Evolutionary conservation across 148 eudicot species (phyloP).

Genomic region (Rhododendron ovatum): DNA sequence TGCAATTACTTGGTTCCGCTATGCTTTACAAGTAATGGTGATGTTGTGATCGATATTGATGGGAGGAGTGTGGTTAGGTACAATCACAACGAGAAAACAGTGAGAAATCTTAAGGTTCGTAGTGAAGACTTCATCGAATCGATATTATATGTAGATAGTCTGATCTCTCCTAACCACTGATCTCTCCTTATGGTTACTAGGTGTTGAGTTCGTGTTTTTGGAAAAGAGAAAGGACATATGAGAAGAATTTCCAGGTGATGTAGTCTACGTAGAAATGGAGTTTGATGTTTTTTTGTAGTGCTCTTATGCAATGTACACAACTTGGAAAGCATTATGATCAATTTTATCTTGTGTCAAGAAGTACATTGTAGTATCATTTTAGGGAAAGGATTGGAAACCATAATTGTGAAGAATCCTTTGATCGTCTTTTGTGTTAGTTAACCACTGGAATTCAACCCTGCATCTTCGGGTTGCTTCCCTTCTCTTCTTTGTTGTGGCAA

Average conservation of each 20-base stretch:
- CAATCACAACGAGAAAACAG: not conserved
- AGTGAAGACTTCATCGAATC: not conserved
- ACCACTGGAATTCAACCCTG: too few relatives aligned
- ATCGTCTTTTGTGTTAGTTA: too few relatives aligned
- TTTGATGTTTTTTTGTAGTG: too few relatives aligned
- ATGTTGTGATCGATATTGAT: constrained; percentile 1
- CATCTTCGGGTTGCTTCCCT: too few relatives aligned
- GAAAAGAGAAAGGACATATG: not conserved
- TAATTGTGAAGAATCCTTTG: too few relatives aligned
- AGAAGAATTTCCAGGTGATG: not conserved
- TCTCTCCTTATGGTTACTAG: not conserved
- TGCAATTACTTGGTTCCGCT: not conserved
- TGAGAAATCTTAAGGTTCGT: not conserved
- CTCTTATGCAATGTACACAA: too few relatives aligned
- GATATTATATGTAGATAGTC: not conserved
- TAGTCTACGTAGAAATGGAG: too few relatives aligned
- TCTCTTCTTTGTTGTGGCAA: too few relatives aligned
- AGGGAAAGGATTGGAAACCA: too few relatives aligned
- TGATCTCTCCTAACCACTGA: constrained; percentile 5
- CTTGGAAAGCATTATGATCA: too few relatives aligned
- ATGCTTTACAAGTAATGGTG: not conserved
- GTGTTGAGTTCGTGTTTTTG: not conserved
- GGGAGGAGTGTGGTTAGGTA: not conserved
- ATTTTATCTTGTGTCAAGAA: too few relatives aligned
- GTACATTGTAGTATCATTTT: too few relatives aligned